Conservation (phyloP, 2,329 filamentous ascomycete genomes). For the Diaporthe helianthi region DNA sequence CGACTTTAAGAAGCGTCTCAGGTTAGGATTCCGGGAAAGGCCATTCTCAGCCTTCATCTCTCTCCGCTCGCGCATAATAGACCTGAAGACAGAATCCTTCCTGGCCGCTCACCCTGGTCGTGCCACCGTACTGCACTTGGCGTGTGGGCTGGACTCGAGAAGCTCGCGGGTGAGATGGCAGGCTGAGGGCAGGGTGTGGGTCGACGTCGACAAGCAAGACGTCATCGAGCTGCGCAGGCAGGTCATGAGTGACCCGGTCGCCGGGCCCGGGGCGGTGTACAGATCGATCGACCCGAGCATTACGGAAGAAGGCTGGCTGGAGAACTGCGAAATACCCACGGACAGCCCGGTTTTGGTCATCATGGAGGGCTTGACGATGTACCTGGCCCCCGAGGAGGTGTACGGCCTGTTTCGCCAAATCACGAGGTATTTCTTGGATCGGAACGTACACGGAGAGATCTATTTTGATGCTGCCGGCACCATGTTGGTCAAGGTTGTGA, state of each 20-base stretch:
- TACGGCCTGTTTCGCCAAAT: background rate
- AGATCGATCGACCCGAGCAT: constrained; percentile 11
- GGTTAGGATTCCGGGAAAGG: background rate
- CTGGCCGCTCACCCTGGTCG: background rate
- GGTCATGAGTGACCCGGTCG: background rate
- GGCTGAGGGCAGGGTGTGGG: background rate
- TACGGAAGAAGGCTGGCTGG: constrained; percentile 2
- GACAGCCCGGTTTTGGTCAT: background rate
- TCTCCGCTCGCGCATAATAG: background rate
- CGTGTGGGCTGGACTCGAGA: constrained; percentile 12
- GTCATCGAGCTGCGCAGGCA: background rate
- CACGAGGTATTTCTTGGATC: background rate
- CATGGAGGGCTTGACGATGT: constrained; percentile 9
- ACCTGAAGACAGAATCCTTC: background rate
- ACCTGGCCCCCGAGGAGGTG: background rate
- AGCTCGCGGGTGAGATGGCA: background rate
- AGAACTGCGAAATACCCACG: background rate
- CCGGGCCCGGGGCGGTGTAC: background rate
- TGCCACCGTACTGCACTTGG: constrained; percentile 10
- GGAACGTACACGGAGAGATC: background rate
- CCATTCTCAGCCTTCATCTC: background rate
- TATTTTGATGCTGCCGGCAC: constrained; percentile 1
- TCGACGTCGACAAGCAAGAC: background rate
- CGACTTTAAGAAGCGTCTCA: background rate
- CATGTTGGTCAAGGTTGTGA: background rate